A percentile compares a stretch with the other conserved stretches of the same genome.
These are phyloP conservation scores for Corrigiola litoralis DNA, from an alignment of 179 eudicot genomes.

Conservation along the genomic window DNA sequence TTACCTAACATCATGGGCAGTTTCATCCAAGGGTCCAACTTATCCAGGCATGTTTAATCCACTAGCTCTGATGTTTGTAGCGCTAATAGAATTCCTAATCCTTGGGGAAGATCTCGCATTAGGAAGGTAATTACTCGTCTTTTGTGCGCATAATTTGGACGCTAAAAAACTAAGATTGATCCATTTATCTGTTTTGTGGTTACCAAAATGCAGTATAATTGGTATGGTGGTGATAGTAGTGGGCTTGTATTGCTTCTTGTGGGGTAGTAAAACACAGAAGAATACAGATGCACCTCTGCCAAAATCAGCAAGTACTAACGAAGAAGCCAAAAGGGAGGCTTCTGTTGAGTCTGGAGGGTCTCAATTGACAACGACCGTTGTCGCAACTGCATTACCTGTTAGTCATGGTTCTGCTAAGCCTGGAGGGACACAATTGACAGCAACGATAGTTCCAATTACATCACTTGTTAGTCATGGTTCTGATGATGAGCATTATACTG, in stretches of 20 bases:
- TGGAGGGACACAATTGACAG: not conserved
- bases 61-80: slow-evolving; percentile 15
- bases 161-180: too few relatives aligned
- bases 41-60: slow-evolving; percentile 26
- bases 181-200: not conserved
- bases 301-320: not conserved
- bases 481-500: not conserved
- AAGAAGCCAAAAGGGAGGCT: not conserved
- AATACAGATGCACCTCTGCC: not conserved
- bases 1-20: slow-evolving; percentile 19
- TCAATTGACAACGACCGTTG: slow-evolving; percentile 18
- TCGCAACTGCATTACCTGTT: slow-evolving; percentile 15
- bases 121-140: slow-evolving; percentile 13
- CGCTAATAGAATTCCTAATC: slow-evolving; percentile 14
- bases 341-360: slow-evolving; percentile 3
- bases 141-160: not conserved
- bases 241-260: slow-evolving; percentile 27
- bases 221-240: slow-evolving; percentile 21
- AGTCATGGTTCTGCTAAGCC: not conserved
- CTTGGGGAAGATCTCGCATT: slow-evolving; percentile 13
- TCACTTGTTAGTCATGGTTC: not conserved
- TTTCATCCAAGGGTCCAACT: slow-evolving; percentile 17
- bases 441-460: not conserved
- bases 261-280: slow-evolving; percentile 15
- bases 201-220: slow-evolving; percentile 11